These are phyloP conservation scores for Gossypium mustelinum DNA, from an alignment of 345 rosid species.

Conservation along the genomic window DNA sequence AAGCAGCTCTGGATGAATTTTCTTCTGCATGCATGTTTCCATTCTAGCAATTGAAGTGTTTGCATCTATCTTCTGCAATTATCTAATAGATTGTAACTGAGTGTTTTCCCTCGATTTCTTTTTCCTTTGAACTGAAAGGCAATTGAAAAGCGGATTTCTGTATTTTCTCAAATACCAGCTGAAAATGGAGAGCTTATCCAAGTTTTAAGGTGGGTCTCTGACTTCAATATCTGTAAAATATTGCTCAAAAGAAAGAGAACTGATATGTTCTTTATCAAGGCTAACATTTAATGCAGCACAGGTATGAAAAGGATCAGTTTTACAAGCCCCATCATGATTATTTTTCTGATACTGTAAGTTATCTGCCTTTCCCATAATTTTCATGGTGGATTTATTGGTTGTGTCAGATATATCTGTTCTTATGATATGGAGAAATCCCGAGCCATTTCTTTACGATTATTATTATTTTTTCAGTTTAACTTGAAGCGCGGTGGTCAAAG, in stretches of 20 bases:
- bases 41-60: not conserved
- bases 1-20: not conserved
- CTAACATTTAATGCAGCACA: constrained; percentile 80
- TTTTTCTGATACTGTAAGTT: constrained; percentile 83
- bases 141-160: constrained; percentile 85
- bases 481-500: constrained; percentile 92
- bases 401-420: not conserved
- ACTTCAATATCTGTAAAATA: constrained; percentile 19
- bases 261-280: constrained; percentile 41
- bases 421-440: not conserved
- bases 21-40: not conserved
- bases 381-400: not conserved
- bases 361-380: not conserved
- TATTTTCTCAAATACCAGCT: constrained; percentile 84
- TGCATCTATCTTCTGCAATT: not conserved
- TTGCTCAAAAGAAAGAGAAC: constrained; percentile 18
- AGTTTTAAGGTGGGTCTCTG: constrained; percentile 66
- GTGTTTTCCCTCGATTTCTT: not conserved
- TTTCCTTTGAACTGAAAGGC: constrained; percentile 43
- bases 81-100: not conserved
- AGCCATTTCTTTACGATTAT: not conserved
- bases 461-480: constrained; percentile 51
- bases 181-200: constrained; percentile 97
- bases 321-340: constrained; percentile 96
- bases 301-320: constrained; percentile 81